phyloP scores from a whole-genome alignment of 768 basidiomycete genomes.

The Pleurotus eryngii region DNA sequence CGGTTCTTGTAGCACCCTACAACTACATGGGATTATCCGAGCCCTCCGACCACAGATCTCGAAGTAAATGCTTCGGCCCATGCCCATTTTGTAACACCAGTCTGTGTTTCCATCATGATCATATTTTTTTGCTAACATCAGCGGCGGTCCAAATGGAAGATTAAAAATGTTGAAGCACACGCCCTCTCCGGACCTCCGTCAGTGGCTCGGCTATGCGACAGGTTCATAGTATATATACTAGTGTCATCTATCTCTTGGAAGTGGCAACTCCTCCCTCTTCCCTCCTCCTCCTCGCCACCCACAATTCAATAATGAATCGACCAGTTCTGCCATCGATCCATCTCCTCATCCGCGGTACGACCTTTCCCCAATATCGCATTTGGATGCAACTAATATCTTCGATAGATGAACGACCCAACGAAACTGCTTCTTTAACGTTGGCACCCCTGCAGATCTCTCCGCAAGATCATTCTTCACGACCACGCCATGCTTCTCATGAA shows the following conservation, averaged over 20 bases:
- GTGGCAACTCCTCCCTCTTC: neutral
- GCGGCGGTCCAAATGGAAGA: slow-evolving; percentile 8
- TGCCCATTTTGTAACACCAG: slow-evolving; percentile 6
- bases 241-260: neutral
- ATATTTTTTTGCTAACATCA: slow-evolving; percentile 9
- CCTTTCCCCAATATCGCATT: neutral
- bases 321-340: slow-evolving; percentile 7
- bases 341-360: slow-evolving; percentile 2
- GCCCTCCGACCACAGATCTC: neutral
- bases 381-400: neutral
- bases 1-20: slow-evolving; percentile 2
- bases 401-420: slow-evolving; percentile 2
- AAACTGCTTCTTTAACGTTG: slow-evolving; percentile 3
- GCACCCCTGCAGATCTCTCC: slow-evolving; percentile 6
- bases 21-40: slow-evolving; percentile 5
- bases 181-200: slow-evolving; percentile 4
- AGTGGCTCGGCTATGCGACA: slow-evolving; percentile 1
- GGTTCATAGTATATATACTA: slow-evolving; percentile 6
- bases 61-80: slow-evolving; percentile 4
- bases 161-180: slow-evolving; percentile 2
- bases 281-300: neutral
- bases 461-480: slow-evolving; percentile 6
- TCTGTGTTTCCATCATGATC: slow-evolving; percentile 6
- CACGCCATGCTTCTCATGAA: slow-evolving; percentile 5
- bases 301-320: neutral